Conservation (phyloP, 2,329 filamentous ascomycete genomes). For the Scedosporium aurantiacum region DNA sequence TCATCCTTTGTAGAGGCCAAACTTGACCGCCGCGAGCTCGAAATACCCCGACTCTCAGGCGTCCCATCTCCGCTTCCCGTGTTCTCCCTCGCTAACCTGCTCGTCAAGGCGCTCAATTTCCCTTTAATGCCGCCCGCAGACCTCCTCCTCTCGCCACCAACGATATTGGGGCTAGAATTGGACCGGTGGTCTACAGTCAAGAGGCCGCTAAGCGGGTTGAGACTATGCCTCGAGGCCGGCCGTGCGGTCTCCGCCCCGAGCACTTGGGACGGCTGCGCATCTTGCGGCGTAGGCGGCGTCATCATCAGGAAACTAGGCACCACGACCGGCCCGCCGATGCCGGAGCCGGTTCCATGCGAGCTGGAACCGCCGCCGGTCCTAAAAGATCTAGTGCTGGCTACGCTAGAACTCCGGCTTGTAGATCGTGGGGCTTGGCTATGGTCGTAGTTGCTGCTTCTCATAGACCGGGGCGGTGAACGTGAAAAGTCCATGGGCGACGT, state of each 20-base stretch:
- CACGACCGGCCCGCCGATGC: constrained; percentile 12
- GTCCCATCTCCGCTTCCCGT: neutral
- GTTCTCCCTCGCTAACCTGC: constrained; percentile 1
- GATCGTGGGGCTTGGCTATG: constrained; percentile 33
- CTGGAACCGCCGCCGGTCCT: constrained; percentile 20
- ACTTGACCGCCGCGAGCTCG: neutral
- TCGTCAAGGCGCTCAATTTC: constrained; percentile 4
- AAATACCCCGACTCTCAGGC: neutral
- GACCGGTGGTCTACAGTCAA: neutral
- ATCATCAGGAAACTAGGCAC: constrained; percentile 33
- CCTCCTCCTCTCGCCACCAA: neutral
- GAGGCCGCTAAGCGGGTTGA: neutral
- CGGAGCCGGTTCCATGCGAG: neutral
- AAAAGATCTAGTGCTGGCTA: constrained; percentile 35
- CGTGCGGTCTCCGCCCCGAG: neutral
- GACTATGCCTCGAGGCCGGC: constrained; percentile 3
- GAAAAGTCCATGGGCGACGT: constrained; percentile 46
- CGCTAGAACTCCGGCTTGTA: constrained; percentile 41
- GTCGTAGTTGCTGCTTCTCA: constrained; percentile 36
- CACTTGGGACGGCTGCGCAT: constrained; percentile 8
- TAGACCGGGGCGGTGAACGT: constrained; percentile 44
- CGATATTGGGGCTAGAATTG: neutral
- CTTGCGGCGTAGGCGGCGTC: constrained; percentile 34
- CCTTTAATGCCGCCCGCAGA: constrained; percentile 1
- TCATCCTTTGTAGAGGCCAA: neutral